Conservation (phyloP, 352 stramenopile species). For the Elongisporangium prolatum region DNA sequence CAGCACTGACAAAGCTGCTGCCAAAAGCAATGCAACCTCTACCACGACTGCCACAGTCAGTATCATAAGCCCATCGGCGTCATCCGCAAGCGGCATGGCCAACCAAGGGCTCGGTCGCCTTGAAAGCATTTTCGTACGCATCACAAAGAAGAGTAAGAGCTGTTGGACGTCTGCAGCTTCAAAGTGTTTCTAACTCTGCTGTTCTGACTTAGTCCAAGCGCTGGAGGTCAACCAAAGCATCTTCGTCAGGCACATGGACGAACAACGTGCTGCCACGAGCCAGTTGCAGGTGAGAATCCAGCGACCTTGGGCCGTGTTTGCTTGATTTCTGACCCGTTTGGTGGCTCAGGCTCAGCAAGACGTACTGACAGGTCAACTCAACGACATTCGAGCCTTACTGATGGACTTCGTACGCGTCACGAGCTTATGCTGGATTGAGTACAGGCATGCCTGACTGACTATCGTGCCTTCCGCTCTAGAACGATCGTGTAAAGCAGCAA, state of each 20-base stretch:
- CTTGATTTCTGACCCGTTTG: not conserved
- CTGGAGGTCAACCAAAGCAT: slow-evolving; percentile 65
- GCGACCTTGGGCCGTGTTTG: not conserved
- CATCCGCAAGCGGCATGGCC: slow-evolving; percentile 3
- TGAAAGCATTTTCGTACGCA: slow-evolving; percentile 83
- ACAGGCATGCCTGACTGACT: not conserved
- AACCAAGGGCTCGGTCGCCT: slow-evolving; percentile 54
- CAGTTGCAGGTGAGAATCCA: slow-evolving; percentile 29
- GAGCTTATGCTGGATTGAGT: not conserved
- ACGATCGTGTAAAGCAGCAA: slow-evolving; percentile 28
- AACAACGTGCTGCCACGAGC: slow-evolving; percentile 34
- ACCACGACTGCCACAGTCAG: not conserved
- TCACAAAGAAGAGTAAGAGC: slow-evolving; percentile 74
- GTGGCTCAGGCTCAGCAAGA: slow-evolving; percentile 37
- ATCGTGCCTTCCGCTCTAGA: slow-evolving; percentile 20
- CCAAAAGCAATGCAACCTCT: not conserved
- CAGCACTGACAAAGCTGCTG: not conserved
- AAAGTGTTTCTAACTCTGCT: slow-evolving; percentile 1
- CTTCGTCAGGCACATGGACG: slow-evolving; percentile 47
- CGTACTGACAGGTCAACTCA: slow-evolving; percentile 34
- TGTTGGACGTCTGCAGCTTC: too few species aligned
- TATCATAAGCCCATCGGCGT: not conserved
- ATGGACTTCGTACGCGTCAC: slow-evolving; percentile 31
- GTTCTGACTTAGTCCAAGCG: slow-evolving; percentile 46
- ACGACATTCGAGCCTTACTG: slow-evolving; percentile 48